A percentile compares a stretch with the other conserved stretches of the same genome.
These are phyloP conservation scores for Fusarium cyanostomum DNA, from an alignment of 2,329 filamentous ascomycete species.

Conservation along the genomic window DNA sequence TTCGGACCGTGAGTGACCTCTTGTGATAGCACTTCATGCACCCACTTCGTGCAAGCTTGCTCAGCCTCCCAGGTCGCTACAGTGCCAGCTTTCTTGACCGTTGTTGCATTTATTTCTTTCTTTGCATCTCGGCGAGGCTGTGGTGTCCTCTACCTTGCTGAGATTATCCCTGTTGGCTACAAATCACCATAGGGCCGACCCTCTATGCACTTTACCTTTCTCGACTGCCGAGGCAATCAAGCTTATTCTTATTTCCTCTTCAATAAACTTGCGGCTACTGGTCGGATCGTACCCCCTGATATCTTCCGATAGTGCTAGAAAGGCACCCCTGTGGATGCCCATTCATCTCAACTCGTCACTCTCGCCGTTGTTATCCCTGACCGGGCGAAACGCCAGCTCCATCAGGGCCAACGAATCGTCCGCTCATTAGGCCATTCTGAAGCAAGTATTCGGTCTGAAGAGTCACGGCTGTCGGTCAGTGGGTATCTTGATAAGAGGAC, in stretches of 20 bases:
- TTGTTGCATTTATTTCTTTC: background rate
- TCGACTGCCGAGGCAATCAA: background rate
- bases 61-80: background rate
- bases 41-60: background rate
- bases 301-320: background rate
- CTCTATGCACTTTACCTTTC: too few relatives aligned
- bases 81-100: background rate
- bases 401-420: background rate
- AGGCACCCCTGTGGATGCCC: background rate
- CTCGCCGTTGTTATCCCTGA: background rate
- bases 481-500: background rate
- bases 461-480: background rate
- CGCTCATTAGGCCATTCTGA: background rate
- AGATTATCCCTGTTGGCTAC: too few relatives aligned
- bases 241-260: background rate
- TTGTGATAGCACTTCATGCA: background rate
- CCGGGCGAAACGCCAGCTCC: background rate
- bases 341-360: background rate
- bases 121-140: background rate
- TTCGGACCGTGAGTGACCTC: background rate
- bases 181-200: too few relatives aligned
- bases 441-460: background rate
- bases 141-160: too few relatives aligned
- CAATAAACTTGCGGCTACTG: background rate
- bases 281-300: background rate